Base-by-base conservation (phyloP, 2,329 filamentous ascomycete genomes). In the Curvularia verruculosa region DNA sequence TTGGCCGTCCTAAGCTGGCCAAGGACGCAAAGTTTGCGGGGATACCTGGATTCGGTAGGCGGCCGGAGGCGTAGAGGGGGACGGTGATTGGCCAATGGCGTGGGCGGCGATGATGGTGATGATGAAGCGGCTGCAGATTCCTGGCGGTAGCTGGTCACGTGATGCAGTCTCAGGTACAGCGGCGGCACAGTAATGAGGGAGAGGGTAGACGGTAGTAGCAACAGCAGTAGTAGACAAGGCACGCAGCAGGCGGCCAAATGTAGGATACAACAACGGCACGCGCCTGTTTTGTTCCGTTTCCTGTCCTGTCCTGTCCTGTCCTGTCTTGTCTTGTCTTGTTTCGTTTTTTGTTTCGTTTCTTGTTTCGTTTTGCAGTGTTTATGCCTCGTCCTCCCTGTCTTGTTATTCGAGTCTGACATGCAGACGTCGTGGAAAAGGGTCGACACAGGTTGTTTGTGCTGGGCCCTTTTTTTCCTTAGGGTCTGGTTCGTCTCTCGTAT, bases 1-100 rank as follows among this genome's bases (percentile, higher is more conserved):
- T 98, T 81, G 94, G 94, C 60, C 86, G 87, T 66, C 80, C 90
- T 58, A 87, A 85, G 77, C 72, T 90, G 50, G 83, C 83, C 31
- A 69, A 76, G 12, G 75, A 73, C 45, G 60, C 69, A 52, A 67
- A 63, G 52, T 77, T 69, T 58, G 65, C 64, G 28, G 75, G 75
- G 26, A 74, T 77, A 28, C 72, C 73, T 51, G 75, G 73, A 45
- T 75, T 77, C 51, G 72, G 73, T 48, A 70, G 69, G 12, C 71
- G 71, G 58, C 53, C 65, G 52, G 66, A 66, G 59, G 64, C 60
- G 46, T 74, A 61, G 29, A 18, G 64, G 1, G 28, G 28, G 52
- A 67, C 65, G n/a, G 70, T 64, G 58, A 74, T 71, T 73, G 69
- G 72, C 51, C 52, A 56, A 51, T 58, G 54, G 51, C 52, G 63